Conservation (phyloP, 2,329 filamentous ascomycete species). For the Cladophialophora psammophila region DNA sequence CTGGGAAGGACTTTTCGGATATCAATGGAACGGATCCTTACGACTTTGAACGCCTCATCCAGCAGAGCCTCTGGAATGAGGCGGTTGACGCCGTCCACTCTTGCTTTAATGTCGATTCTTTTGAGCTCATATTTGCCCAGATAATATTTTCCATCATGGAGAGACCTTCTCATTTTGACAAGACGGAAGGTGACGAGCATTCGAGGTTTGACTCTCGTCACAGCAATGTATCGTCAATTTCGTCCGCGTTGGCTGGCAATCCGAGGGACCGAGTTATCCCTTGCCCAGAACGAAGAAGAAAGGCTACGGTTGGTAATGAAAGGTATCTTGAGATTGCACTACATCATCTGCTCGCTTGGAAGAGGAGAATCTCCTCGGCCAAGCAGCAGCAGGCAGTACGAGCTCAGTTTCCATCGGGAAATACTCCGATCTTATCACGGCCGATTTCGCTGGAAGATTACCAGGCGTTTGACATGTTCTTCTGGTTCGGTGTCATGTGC, state of each 20-base stretch:
- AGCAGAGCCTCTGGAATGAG: slow-evolving; percentile 16
- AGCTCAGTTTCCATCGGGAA: background rate
- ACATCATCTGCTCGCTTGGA: slow-evolving; percentile 21
- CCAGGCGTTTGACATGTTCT: slow-evolving; percentile 12
- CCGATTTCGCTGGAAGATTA: background rate
- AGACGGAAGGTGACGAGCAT: background rate
- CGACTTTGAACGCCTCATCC: slow-evolving; percentile 18
- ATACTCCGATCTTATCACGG: background rate
- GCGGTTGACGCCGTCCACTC: slow-evolving; percentile 5
- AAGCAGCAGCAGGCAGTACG: background rate
- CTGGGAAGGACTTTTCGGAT: background rate
- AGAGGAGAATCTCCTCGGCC: slow-evolving; percentile 5
- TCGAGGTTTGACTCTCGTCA: background rate
- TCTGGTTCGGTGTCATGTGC: slow-evolving; percentile 21
- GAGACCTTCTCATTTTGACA: background rate
- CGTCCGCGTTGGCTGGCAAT: background rate
- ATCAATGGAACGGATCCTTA: slow-evolving; percentile 2
- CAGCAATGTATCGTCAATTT: background rate
- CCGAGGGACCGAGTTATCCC: background rate
- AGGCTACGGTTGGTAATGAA: background rate
- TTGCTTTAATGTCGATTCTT: slow-evolving; percentile 5
- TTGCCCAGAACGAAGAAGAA: background rate
- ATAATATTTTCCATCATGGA: slow-evolving; percentile 17
- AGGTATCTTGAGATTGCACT: slow-evolving; percentile 9
- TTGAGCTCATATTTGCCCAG: slow-evolving; percentile 19